These are phyloP conservation scores for Boletus rufocinnamomeus DNA, from an alignment of 768 basidiomycete genomes.

Conservation along the genomic window DNA sequence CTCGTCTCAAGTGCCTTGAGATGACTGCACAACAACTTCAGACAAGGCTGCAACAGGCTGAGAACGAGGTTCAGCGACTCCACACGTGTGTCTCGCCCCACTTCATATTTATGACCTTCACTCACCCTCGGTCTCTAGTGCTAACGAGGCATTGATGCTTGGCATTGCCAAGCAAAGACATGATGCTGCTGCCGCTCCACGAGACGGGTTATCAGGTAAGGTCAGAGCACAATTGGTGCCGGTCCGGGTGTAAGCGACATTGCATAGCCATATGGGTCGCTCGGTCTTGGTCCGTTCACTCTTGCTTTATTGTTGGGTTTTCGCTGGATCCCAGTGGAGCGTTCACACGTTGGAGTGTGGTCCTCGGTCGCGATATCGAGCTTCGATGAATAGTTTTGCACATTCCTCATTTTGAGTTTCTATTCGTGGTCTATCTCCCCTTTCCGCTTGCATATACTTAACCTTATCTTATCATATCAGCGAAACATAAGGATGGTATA, in stretches of 20 bases:
- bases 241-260: neutral
- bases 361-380: neutral
- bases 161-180: too few relatives aligned
- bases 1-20: too few relatives aligned
- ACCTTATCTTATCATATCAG: slow-evolving; percentile 9
- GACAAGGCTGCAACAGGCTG: too few relatives aligned
- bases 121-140: too few relatives aligned
- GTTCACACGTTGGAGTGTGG: too few relatives aligned
- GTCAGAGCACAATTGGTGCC: neutral
- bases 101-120: too few relatives aligned
- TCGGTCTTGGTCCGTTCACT: neutral
- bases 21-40: too few relatives aligned
- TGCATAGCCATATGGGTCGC: neutral
- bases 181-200: too few relatives aligned
- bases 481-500: slow-evolving; percentile 27
- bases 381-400: neutral
- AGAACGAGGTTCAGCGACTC: too few relatives aligned
- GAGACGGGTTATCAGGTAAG: neutral
- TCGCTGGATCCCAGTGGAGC: neutral
- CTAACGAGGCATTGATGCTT: too few relatives aligned
- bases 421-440: neutral
- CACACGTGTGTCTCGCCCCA: too few relatives aligned
- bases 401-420: neutral
- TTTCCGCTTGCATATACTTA: slow-evolving; percentile 9
- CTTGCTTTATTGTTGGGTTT: neutral